Conservation (phyloP, 2,329 filamentous ascomycete genomes). For the Botrytis paeoniae region DNA sequence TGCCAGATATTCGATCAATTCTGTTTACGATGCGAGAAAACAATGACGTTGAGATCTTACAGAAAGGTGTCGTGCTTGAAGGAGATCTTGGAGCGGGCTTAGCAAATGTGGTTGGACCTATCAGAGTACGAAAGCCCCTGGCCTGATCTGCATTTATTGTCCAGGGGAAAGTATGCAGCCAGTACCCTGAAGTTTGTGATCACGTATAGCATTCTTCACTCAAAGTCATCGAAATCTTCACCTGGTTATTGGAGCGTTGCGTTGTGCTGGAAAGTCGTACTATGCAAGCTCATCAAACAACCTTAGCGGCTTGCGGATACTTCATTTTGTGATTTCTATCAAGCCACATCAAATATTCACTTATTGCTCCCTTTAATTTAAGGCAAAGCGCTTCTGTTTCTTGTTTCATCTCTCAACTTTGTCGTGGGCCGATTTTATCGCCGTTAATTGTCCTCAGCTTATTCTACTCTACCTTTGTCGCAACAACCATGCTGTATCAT, state of each 20-base stretch:
- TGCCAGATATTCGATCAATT: neutral
- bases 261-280: neutral
- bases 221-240: neutral
- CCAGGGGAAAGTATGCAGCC: too few species aligned
- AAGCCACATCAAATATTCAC: too few species aligned
- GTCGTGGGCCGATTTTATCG: neutral
- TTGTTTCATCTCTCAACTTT: neutral
- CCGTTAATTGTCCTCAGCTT: neutral
- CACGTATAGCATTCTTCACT: neutral
- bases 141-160: neutral
- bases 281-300: neutral
- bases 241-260: neutral
- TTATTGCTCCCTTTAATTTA: neutral
- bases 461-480: neutral
- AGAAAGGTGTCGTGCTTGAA: neutral
- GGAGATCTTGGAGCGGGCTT: neutral
- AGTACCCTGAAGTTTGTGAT: too few species aligned
- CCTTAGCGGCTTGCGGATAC: neutral
- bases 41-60: neutral
- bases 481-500: neutral
- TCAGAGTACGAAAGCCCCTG: neutral
- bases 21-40: neutral
- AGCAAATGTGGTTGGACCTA: constrained; percentile 3
- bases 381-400: neutral
- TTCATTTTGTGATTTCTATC: neutral